Conservation (phyloP, 768 basidiomycete genomes). For the Tulasnella sp. region DNA sequence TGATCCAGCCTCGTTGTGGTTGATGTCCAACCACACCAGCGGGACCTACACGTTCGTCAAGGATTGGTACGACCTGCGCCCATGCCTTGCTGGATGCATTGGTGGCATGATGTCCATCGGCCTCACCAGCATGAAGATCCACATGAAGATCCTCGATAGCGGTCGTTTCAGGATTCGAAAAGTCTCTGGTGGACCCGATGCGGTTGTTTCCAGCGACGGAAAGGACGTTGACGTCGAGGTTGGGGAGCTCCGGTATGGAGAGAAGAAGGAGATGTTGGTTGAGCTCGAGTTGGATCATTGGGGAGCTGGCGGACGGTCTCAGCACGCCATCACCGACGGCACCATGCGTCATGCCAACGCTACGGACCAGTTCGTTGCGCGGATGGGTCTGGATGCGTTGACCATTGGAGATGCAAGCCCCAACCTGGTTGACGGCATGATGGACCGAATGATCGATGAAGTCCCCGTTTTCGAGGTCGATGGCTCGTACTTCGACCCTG, state of each 20-base stretch:
- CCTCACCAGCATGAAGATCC: constrained; percentile 85
- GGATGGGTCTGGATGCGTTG: constrained; percentile 66
- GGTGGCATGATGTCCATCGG: constrained; percentile 98
- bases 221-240: constrained; percentile 93
- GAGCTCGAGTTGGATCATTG: constrained; percentile 80
- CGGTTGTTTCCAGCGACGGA: constrained; percentile 84
- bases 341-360: constrained; percentile 43
- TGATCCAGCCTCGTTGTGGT: constrained; percentile 95
- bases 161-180: constrained; percentile 90
- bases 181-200: constrained; percentile 81
- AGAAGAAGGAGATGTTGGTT: constrained; percentile 93
- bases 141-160: constrained; percentile 86
- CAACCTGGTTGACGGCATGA: constrained; percentile 82
- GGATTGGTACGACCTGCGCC: constrained; percentile 91
- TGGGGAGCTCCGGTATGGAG: constrained; percentile 91
- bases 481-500: constrained; percentile 89
- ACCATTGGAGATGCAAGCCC: constrained; percentile 56
- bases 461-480: constrained; percentile 95
- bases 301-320: constrained; percentile 28
- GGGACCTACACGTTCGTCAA: constrained; percentile 98
- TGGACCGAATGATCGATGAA: constrained; percentile 96
- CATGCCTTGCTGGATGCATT: constrained; percentile 86
- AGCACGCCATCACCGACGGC: not conserved
- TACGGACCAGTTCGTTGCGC: constrained; percentile 82
- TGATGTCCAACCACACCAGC: constrained; percentile 95